Base-by-base conservation (phyloP, 495 filamentous ascomycete genomes). In the Hyaloscypha variabilis region DNA sequence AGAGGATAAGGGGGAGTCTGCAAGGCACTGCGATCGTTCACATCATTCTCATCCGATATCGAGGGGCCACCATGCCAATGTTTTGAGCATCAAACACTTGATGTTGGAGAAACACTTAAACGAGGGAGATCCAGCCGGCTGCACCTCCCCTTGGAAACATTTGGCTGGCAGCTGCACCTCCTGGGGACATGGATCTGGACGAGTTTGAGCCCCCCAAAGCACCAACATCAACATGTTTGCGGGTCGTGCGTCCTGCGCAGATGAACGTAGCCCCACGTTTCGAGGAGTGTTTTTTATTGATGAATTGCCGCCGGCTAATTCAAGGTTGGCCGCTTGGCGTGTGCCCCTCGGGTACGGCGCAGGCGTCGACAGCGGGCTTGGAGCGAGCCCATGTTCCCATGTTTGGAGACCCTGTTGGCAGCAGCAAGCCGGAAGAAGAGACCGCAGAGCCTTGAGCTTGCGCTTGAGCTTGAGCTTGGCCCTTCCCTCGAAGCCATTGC, bases 231-330 rank as follows among this genome's bases (percentile, higher is more conserved):
- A 61, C 24, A 23, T 61, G n/a, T n/a, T 26, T 51, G 24, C 23
- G 14, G 21, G 6, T 13, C 3, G 26, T 11, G 26, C 54, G 39
- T 46, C 19, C 39, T 46, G 14, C 39, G 11, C 39, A 46, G 39
- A 34, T 0, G 8, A 46, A 46, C 39, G 4, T 46, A 17, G 39
- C 0, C 39, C 39, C 39, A 10, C 30, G 11, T 34, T 46, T 46
- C 39, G 39, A 46, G 39, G 39, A 46, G 39, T 30, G 39, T 53
- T 65, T 65, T 60, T 52, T 3, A 57, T 67, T 62, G 65, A 63
- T 58, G 53, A 63, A 63, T 60, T 67, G 65, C 65, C 65, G 65
- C 65, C 65, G 65, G 65, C 53, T 67, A 67, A 59, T 46, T 42
- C 13, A 17, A 46, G 17, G 11, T 46, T 46, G 39, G 11, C 39